Conservation (phyloP, 2,329 filamentous ascomycete genomes). For the Aquanectria penicillioides region DNA sequence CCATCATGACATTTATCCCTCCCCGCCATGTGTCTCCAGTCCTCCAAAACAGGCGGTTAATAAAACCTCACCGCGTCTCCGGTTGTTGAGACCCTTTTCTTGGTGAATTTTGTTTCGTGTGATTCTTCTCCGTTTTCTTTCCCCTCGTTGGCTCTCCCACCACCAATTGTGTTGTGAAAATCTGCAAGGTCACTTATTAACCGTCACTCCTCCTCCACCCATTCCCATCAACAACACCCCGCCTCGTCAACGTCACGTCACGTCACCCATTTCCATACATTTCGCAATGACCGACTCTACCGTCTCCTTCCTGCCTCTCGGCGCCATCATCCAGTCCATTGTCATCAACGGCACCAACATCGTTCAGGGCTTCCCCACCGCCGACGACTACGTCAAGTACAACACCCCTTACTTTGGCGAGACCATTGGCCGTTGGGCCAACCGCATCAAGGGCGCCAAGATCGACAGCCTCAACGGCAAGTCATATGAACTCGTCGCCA, state of each 20-base stretch:
- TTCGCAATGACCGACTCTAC: conserved; percentile 56
- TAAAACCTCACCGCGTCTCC: conserved; percentile 32
- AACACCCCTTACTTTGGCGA: conserved; percentile 89
- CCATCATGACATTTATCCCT: conserved; percentile 36
- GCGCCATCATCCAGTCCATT: conserved; percentile 85
- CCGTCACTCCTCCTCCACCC: background rate
- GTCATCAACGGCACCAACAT: conserved; percentile 83
- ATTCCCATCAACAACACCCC: conserved; percentile 17
- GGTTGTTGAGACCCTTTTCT: background rate
- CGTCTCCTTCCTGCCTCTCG: conserved; percentile 76
- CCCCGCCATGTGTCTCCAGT: conserved; percentile 5
- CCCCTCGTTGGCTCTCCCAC: background rate
- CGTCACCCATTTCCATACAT: conserved; percentile 7
- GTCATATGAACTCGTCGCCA: conserved; percentile 75
- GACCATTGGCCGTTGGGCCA: conserved; percentile 87
- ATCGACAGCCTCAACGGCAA: conserved; percentile 78
- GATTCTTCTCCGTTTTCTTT: conserved; percentile 1
- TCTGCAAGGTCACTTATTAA: conserved; percentile 19
- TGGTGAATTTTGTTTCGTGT: background rate
- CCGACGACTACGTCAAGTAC: conserved; percentile 78
- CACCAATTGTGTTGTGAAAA: background rate
- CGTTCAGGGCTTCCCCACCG: conserved; percentile 83
- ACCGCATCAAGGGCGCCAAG: conserved; percentile 79
- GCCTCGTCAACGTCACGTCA: conserved; percentile 10
- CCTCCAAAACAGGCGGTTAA: conserved; percentile 25